Percentiles rank a stretch among this genome's conserved stretches.
Evolutionary conservation across 1,284 basidiomycete species (phyloP).

Genomic region (Porogramme epimiltina): DNA sequence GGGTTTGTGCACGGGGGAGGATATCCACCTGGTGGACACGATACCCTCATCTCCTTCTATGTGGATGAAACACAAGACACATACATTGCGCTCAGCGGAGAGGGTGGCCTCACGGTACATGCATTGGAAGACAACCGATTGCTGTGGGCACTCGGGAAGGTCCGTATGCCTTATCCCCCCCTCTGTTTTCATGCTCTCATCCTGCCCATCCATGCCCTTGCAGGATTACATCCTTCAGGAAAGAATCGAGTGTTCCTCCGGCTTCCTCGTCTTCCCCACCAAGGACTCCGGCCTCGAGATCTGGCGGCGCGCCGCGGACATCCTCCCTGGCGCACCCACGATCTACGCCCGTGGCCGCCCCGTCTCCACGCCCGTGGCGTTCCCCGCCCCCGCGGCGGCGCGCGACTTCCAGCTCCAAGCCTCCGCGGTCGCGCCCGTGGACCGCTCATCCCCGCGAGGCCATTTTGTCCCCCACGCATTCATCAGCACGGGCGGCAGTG

Average conservation of each 20-base stretch:
- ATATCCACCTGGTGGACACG: conserved; percentile 7
- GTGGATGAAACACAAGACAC: conserved; percentile 26
- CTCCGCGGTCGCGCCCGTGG: conserved; percentile 5
- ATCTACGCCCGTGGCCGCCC: conserved; percentile 3
- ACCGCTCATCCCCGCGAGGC: conserved; percentile 11
- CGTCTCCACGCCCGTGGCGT: conserved; percentile 14
- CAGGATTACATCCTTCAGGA: conserved; percentile 15
- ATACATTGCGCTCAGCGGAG: conserved; percentile 15
- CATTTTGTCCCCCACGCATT: conserved; percentile 26
- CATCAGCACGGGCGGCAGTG: conserved; percentile 9
- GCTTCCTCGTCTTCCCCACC: conserved; percentile 24
- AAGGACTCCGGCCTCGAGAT: conserved; percentile 24
- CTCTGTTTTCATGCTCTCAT: background rate
- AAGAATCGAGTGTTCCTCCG: conserved; percentile 16
- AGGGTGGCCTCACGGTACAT: conserved; percentile 15
- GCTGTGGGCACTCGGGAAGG: conserved; percentile 24
- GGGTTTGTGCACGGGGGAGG: conserved; percentile 23
- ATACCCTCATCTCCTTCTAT: conserved; percentile 16
- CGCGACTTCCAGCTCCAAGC: conserved; percentile 19
- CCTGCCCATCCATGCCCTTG: background rate
- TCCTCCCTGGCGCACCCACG: background rate
- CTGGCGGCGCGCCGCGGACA: conserved; percentile 24
- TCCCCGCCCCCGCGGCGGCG: conserved; percentile 16
- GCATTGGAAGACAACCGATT: conserved; percentile 21
- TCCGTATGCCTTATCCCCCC: conserved; percentile 2